Percentiles rank a stretch among this genome's conserved stretches.
Conservation (phyloP, 2,329 filamentous ascomycete genomes). For the Rutstroemia sp. region DNA sequence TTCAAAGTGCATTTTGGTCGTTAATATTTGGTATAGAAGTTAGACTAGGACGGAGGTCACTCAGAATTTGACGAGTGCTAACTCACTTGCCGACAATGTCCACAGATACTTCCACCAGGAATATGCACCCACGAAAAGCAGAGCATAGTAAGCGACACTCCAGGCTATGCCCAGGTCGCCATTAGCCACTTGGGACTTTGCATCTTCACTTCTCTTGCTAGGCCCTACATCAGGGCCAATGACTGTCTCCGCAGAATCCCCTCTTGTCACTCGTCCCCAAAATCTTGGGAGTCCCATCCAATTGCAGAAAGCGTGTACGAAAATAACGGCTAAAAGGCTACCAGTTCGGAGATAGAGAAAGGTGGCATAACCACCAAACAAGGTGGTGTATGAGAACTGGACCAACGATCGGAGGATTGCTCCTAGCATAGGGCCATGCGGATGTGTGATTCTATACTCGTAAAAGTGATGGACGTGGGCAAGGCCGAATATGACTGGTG, state of each 20-base stretch:
- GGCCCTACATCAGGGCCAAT: constrained; percentile 22
- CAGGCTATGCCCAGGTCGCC: constrained; percentile 43
- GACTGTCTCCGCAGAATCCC: constrained; percentile 15
- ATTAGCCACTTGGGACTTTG: constrained; percentile 17
- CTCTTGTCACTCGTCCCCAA: constrained; percentile 63
- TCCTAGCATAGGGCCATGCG: constrained; percentile 54
- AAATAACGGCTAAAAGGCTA: constrained; percentile 66
- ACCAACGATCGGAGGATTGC: constrained; percentile 67
- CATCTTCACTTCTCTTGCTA: constrained; percentile 34
- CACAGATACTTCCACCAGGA: constrained; percentile 67
- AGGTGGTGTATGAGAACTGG: constrained; percentile 82
- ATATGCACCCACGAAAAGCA: constrained; percentile 65
- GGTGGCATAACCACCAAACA: constrained; percentile 90
- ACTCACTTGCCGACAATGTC: constrained; percentile 58
- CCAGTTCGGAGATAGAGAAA: constrained; percentile 85
- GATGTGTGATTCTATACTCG: constrained; percentile 80
- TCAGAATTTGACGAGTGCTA: constrained; percentile 36
- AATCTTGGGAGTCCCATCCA: constrained; percentile 81
- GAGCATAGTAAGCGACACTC: constrained; percentile 71
- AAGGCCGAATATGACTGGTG: constrained; percentile 84
- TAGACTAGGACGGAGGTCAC: not conserved
- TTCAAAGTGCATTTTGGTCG: too few species aligned
- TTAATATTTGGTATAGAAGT: not conserved
- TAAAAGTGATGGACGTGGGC: constrained; percentile 95
- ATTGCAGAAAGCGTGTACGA: constrained; percentile 87